Percentiles rank a stretch among this genome's conserved stretches.
These are phyloP conservation scores for Arachis monticola DNA, from an alignment of 331 rosid genomes.

Conservation along the genomic window DNA sequence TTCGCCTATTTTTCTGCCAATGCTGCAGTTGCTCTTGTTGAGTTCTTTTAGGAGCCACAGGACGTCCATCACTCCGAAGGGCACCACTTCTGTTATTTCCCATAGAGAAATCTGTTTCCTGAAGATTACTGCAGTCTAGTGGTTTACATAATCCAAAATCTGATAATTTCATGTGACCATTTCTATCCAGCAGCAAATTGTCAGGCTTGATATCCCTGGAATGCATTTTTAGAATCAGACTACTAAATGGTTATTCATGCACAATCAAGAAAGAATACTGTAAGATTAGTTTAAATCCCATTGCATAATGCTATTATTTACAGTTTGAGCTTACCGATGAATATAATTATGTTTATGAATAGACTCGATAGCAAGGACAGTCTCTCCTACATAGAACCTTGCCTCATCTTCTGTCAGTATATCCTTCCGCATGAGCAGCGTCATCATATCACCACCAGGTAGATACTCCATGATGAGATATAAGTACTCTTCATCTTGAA, in stretches of 20 bases:
- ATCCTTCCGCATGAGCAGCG: constrained; percentile 96
- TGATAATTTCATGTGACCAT: constrained; percentile 95
- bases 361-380: constrained; percentile 91
- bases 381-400: constrained; percentile 94
- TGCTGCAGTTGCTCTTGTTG: constrained; percentile 97
- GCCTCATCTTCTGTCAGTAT: constrained; percentile 94
- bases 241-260: constrained; percentile 23
- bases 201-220: constrained; percentile 98
- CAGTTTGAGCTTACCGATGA: constrained; percentile 69
- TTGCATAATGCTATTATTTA: constrained; percentile 5
- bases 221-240: constrained; percentile 36
- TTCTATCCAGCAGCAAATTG: constrained; percentile 90
- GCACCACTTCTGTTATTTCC: constrained; percentile 88
- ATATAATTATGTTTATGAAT: constrained; percentile 96
- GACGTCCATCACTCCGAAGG: constrained; percentile 90
- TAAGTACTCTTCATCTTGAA: constrained; percentile 91
- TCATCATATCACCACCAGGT: constrained; percentile 99
- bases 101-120: constrained; percentile 85
- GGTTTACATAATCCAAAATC: constrained; percentile 99
- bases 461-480: constrained; percentile 99
- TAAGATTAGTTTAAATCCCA: constrained; percentile 27
- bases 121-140: constrained; percentile 91
- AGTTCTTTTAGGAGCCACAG: constrained; percentile 85
- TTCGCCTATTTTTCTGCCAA: constrained; percentile 98
- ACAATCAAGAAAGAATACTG: constrained; percentile 36